A percentile compares a stretch with the other conserved stretches of the same genome.
Conservation (phyloP, 2,329 filamentous ascomycete species). For the Lecanicillium sp. region DNA sequence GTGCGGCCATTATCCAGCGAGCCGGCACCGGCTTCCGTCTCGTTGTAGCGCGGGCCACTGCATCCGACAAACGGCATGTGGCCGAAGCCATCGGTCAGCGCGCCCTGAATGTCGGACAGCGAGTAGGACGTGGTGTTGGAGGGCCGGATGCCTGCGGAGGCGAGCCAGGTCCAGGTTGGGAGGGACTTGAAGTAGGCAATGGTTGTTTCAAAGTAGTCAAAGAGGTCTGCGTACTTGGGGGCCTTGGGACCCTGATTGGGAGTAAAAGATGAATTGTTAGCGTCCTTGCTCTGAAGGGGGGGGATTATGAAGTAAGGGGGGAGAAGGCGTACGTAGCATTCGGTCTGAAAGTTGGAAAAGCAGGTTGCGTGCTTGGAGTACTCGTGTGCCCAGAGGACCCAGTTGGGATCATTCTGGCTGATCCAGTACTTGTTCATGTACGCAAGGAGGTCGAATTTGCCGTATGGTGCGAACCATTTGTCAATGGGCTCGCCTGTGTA, state of each 20-base stretch:
- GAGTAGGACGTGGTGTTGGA: conserved; percentile 50
- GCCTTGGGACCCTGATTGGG: conserved; percentile 38
- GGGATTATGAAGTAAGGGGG: background rate
- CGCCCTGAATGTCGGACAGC: conserved; percentile 40
- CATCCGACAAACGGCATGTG: conserved; percentile 53
- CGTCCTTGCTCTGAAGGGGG: too few relatives aligned
- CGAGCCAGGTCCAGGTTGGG: conserved; percentile 55
- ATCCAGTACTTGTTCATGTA: conserved; percentile 63
- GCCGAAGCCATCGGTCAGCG: conserved; percentile 41
- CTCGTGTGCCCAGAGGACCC: conserved; percentile 58
- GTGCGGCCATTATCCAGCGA: conserved; percentile 48
- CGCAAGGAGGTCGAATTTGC: conserved; percentile 48
- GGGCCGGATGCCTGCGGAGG: conserved; percentile 42
- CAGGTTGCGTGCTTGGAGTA: conserved; percentile 62
- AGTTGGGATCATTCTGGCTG: conserved; percentile 45
- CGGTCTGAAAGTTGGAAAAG: conserved; percentile 55
- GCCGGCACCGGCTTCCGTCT: conserved; percentile 46
- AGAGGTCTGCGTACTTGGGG: conserved; percentile 46
- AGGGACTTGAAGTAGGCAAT: conserved; percentile 48
- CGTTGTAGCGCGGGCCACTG: conserved; percentile 50
- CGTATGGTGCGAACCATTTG: conserved; percentile 49
- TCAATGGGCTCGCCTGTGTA: conserved; percentile 51
- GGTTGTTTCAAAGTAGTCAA: conserved; percentile 55
- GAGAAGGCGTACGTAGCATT: conserved; percentile 42
- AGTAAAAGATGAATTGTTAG: too few relatives aligned